Evolutionary conservation across 148 eudicot species (phyloP).

Genomic region (Rhododendron vialii): DNA sequence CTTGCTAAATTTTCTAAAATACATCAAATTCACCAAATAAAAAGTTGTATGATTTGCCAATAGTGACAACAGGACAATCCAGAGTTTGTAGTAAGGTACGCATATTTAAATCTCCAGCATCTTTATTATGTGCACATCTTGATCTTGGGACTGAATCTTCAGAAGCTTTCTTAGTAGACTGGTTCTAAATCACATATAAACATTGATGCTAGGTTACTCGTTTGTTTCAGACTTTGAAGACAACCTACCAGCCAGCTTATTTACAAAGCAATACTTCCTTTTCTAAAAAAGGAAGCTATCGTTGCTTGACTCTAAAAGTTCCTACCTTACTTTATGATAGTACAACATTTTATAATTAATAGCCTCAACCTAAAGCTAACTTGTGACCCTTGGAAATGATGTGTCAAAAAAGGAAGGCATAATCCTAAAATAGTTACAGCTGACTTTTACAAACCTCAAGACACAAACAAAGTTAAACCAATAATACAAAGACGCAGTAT

Average conservation of each 20-base stretch:
- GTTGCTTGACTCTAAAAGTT: neutral
- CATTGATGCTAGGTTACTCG: neutral
- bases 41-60: neutral
- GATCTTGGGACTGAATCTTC: neutral
- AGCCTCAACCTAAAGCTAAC: neutral
- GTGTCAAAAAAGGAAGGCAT: neutral
- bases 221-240: neutral
- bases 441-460: slow-evolving; percentile 3
- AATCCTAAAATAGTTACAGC: neutral
- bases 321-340: neutral
- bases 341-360: neutral
- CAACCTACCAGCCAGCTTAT: slow-evolving; percentile 1
- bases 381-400: neutral
- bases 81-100: neutral
- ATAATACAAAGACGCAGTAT: neutral
- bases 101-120: neutral
- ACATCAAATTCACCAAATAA: neutral
- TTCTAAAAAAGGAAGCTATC: neutral
- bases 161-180: neutral
- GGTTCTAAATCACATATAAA: neutral
- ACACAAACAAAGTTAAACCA: neutral
- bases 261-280: neutral
- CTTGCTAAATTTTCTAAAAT: neutral
- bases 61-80: neutral
- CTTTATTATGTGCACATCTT: neutral